Evolutionary conservation across 2,329 filamentous ascomycete genomes (phyloP), one percentile per base, ranked within the genome.

Genomic region (Simplicillium sp.): DNA sequence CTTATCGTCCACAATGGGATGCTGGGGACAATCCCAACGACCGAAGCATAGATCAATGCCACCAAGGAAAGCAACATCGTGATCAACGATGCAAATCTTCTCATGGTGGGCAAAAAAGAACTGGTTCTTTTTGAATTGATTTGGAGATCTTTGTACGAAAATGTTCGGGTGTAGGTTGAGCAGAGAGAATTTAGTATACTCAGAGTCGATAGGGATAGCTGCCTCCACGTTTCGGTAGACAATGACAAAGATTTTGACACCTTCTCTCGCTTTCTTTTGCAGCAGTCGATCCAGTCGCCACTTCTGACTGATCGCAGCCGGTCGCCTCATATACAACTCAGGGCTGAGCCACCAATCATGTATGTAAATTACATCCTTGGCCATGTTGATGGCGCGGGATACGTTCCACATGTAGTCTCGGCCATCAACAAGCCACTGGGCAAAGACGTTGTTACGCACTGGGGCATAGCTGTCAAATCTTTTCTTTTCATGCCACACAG

Each of bases 351-450:
- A 98, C 92, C 92, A 98, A 61, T 97, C 92, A 59, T 98, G 92
- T 47, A 98, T 97, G 62, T 97, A 97, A 51, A 98, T 90, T 46
- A 97, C 90, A 65, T 97, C 92, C 54, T 87, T 87, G 8, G 92
- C 92, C 80, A 96, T 95, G 57, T 87, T 92, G 54, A 98, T 94
- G 11, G 92, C 92, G 48, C 90, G 79, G 11, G 90, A 97, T 7
- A 97, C 88, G 58, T 96, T 94, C 92, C 92, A 98, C 90, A 97
- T 97, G 68, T 97, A 94, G 59, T 98, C 92, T 50, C 92, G 80
- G 13, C 87, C 92, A 61, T 98, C 92, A 1, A 98, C 90, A 8
- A 98, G 75, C 89, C 90, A 97, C 55, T 96, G 88, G 2, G 89
- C 88, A 64, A 90, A 92, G 20, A 92, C 88, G 34, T 83, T 83